Evolutionary conservation across 78 protist species (phyloP), one percentile per base, ranked within the genome.

Genomic region (Dictyostelium capitatum): DNA sequence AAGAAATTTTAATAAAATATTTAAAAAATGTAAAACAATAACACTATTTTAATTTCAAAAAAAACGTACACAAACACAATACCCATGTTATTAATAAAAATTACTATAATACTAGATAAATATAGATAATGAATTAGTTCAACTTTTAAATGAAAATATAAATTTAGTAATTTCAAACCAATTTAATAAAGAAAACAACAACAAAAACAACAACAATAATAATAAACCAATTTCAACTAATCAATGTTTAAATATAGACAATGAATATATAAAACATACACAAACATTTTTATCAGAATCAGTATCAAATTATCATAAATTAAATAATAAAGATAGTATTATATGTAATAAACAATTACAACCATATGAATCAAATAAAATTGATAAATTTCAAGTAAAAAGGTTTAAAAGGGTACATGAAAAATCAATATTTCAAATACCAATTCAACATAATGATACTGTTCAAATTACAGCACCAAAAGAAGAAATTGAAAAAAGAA

Each of bases 391-490:
- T 32, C 53, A 28, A 54, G 17, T 32, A 28, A 78, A 78, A 78
- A 78, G 83, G 20, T 78, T 78, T 53, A 78, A 46, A 46, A 53
- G 14, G 6, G 83, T 74, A 25, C 15, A 10, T 9, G 53, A 70
- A 14, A 28, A 70, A 50, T 19, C 81, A 23, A 48, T 5, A 48
- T 37, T 41, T 10, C 14, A 54, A 48, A 48, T 41, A 75, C 43
- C 81, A 17, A 48, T 32, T n/a, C 20, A 11, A 25, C 59, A 48
- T 15, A 15, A 37, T 15, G 83, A 84, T 12, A 37, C 48, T 6
- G 67, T 87, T 30, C 92, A 87, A 59, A 62, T 87, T 17, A 74
- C 50, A 15, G 92, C 92, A 30, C 30, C 72, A 17, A 74, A 48
- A 51, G 79, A 74, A 15, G 92, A 53, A 10, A 37, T 87, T 6